Conservation (phyloP, 805 yeast genomes). For the Candida xiaguanensis region DNA sequence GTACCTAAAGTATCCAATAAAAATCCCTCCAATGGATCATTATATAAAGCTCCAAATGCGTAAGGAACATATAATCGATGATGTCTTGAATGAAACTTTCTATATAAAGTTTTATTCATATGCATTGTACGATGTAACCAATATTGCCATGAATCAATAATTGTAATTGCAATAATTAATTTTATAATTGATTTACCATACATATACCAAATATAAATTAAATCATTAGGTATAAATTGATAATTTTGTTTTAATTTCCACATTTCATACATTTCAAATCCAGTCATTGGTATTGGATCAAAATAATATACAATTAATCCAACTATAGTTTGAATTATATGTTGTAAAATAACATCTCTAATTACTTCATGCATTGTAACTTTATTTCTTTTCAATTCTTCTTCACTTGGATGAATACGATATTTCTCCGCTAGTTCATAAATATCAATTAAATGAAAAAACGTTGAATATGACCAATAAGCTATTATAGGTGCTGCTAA, state of each 20-base stretch:
- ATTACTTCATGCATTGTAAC: slow-evolving; percentile 69
- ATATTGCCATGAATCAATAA: slow-evolving; percentile 96
- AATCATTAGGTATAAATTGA: slow-evolving; percentile 41
- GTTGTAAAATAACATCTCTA: slow-evolving; percentile 81
- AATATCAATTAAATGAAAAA: slow-evolving; percentile 74
- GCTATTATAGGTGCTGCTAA: slow-evolving; percentile 71
- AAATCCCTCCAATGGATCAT: slow-evolving; percentile 92
- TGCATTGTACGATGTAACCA: slow-evolving; percentile 90
- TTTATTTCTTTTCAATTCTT: slow-evolving; percentile 70
- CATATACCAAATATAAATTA: slow-evolving; percentile 53
- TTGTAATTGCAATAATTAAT: slow-evolving; percentile 57
- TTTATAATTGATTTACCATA: slow-evolving; percentile 61
- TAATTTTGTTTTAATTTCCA: slow-evolving; percentile 43
- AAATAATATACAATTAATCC: slow-evolving; percentile 54
- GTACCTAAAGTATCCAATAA: slow-evolving; percentile 89
- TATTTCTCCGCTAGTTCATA: slow-evolving; percentile 74
- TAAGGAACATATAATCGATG: slow-evolving; percentile 93
- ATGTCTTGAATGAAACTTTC: slow-evolving; percentile 87
- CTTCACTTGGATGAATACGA: slow-evolving; percentile 91
- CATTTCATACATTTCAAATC: slow-evolving; percentile 44
- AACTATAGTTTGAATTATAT: slow-evolving; percentile 70
- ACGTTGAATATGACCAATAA: slow-evolving; percentile 75
- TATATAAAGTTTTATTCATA: slow-evolving; percentile 68
- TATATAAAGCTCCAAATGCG: slow-evolving; percentile 94
- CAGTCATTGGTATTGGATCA: slow-evolving; percentile 56